Conservation (phyloP, 495 filamentous ascomycete species). For the Penicillium roqueforti region DNA sequence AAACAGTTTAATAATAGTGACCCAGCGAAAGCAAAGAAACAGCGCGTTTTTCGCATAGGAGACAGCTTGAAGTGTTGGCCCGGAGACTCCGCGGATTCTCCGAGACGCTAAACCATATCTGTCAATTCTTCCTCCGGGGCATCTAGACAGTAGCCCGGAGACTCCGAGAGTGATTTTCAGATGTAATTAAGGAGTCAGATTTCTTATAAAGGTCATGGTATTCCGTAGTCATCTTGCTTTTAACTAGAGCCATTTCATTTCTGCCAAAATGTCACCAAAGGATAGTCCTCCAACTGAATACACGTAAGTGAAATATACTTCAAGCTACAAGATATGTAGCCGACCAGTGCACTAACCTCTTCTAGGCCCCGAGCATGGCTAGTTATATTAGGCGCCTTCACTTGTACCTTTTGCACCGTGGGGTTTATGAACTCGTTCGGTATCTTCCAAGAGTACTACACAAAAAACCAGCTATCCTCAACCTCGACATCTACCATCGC, state of each 20-base stretch:
- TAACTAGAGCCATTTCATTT: not conserved
- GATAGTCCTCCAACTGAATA: slow-evolving; percentile 15
- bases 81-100: slow-evolving; percentile 29
- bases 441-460: slow-evolving; percentile 59
- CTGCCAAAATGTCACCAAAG: not conserved
- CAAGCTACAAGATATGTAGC: not conserved
- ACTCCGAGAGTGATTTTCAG: not conserved
- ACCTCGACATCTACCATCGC: slow-evolving; percentile 49
- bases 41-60: not conserved
- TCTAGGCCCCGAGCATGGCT: slow-evolving; percentile 23
- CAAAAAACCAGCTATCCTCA: slow-evolving; percentile 42
- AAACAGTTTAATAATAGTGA: not conserved
- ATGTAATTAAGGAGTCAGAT: not conserved
- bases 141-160: not conserved
- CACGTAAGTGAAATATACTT: slow-evolving; percentile 15
- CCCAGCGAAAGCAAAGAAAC: not conserved
- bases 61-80: not conserved
- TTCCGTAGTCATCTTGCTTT: not conserved
- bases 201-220: not conserved
- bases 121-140: not conserved
- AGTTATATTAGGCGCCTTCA: slow-evolving; percentile 27
- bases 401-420: slow-evolving; percentile 46
- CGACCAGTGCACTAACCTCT: not conserved
- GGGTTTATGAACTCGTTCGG: slow-evolving; percentile 64
- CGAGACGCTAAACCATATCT: slow-evolving; percentile 10